Evolutionary conservation across 148 eudicot species (phyloP).

Genomic region (Selenicereus undatus): DNA sequence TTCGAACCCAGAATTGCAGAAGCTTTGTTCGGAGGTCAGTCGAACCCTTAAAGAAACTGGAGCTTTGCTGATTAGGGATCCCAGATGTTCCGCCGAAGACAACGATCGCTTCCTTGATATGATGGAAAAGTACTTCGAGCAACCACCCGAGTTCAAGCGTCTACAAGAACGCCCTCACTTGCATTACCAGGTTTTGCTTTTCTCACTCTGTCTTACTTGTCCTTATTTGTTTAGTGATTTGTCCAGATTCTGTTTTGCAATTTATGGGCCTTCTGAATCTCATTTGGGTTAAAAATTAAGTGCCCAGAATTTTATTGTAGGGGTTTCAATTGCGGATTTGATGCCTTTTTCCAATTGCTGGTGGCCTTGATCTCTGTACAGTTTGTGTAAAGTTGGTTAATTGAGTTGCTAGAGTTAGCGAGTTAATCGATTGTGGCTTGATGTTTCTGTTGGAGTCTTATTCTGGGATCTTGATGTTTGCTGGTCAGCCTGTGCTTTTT

Average conservation of each 20-base stretch:
- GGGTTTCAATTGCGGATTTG: background rate
- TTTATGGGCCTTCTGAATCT: background rate
- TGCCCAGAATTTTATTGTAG: background rate
- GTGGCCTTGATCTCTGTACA: background rate
- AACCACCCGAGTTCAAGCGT: slow-evolving; percentile 58
- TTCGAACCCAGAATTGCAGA: slow-evolving; percentile 27
- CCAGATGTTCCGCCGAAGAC: slow-evolving; percentile 69
- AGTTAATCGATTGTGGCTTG: background rate
- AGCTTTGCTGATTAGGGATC: slow-evolving; percentile 75
- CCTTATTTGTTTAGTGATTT: background rate
- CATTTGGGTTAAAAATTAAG: background rate
- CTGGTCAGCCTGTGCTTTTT: no score
- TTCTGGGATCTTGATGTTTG: no score
- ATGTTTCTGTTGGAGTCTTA: background rate
- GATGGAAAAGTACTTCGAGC: slow-evolving; percentile 86
- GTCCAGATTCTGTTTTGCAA: background rate
- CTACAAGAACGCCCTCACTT: slow-evolving; percentile 80
- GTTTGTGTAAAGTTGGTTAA: background rate
- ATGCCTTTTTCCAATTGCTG: background rate
- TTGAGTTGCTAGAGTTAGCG: background rate
- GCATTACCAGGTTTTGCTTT: slow-evolving; percentile 67
- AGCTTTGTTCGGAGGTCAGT: slow-evolving; percentile 63
- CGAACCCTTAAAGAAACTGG: slow-evolving; percentile 78
- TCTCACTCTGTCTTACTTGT: no score
- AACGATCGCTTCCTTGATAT: slow-evolving; percentile 85